phyloP scores from a whole-genome alignment of 2,329 filamentous ascomycete genomes.

The Peltaster fructicola region DNA sequence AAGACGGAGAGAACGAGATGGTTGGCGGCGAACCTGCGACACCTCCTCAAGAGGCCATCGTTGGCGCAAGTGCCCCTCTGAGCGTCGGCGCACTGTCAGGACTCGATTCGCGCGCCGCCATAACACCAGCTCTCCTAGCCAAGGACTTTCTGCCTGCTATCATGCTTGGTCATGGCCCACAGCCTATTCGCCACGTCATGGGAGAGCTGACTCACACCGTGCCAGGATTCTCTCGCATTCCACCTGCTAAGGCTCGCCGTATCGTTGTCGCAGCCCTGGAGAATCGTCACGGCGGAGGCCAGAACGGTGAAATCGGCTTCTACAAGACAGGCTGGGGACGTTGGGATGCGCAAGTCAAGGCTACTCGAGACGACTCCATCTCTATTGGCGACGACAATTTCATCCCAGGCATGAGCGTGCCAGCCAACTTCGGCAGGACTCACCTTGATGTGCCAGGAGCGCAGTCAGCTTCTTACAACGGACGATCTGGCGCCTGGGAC shows the following conservation, averaged over 20 bases:
- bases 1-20: constrained; percentile 45
- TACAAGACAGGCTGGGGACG: constrained; percentile 96
- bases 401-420: constrained; percentile 35
- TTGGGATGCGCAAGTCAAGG: constrained; percentile 67
- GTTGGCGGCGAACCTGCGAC: constrained; percentile 23
- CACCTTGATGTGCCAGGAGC: no score
- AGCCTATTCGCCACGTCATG: constrained; percentile 92
- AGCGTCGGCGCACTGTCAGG: constrained; percentile 35
- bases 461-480: constrained; percentile 17
- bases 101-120: constrained; percentile 58
- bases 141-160: constrained; percentile 84
- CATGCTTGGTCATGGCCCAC: constrained; percentile 69
- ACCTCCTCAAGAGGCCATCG: constrained; percentile 9
- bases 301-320: constrained; percentile 60
- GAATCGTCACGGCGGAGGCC: constrained; percentile 44
- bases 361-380: constrained; percentile 16
- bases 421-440: constrained; percentile 20
- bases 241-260: constrained; percentile 74
- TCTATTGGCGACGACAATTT: constrained; percentile 19
- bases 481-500: constrained; percentile 36
- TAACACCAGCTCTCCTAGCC: constrained; percentile 71
- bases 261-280: constrained; percentile 86
- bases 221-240: constrained; percentile 77
- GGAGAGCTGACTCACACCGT: constrained; percentile 84
- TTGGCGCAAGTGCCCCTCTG: constrained; percentile 20